Percentiles rank a stretch among this genome's conserved stretches.
Conservation (phyloP, 1,139 yeast genomes). For the Kodamaea ohmeri region DNA sequence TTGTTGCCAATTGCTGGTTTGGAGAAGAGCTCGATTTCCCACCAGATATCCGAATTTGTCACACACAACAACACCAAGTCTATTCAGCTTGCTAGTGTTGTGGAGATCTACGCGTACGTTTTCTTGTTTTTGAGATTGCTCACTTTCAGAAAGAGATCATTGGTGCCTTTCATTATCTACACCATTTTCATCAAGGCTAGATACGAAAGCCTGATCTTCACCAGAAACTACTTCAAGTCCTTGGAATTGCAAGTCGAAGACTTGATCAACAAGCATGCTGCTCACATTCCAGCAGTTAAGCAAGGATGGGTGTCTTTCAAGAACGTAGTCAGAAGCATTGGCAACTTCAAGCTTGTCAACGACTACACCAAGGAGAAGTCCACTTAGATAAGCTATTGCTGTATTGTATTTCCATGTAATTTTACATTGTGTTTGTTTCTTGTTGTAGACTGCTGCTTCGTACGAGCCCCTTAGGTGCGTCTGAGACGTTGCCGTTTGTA, state of each 20-base stretch:
- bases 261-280: slow-evolving; percentile 42
- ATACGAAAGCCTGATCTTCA: slow-evolving; percentile 72
- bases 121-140: slow-evolving; percentile 54
- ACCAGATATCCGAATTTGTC: slow-evolving; percentile 52
- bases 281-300: slow-evolving; percentile 61
- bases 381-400: slow-evolving; percentile 5
- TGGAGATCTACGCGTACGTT: slow-evolving; percentile 59
- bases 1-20: slow-evolving; percentile 65
- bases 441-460: too few relatives aligned
- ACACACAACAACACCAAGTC: slow-evolving; percentile 65
- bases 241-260: slow-evolving; percentile 75
- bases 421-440: neutral
- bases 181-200: slow-evolving; percentile 70
- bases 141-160: slow-evolving; percentile 62
- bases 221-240: slow-evolving; percentile 66
- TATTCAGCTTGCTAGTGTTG: slow-evolving; percentile 65
- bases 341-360: slow-evolving; percentile 32
- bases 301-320: slow-evolving; percentile 61
- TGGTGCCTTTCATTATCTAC: slow-evolving; percentile 59
- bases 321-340: slow-evolving; percentile 38
- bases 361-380: slow-evolving; percentile 32
- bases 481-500: too few relatives aligned
- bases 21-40: slow-evolving; percentile 37
- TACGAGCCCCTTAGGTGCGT: too few relatives aligned
- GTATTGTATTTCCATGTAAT: neutral